These are phyloP conservation scores for Phytophthora fragariaefolia DNA, from an alignment of 352 stramenopile species.

Conservation along the genomic window DNA sequence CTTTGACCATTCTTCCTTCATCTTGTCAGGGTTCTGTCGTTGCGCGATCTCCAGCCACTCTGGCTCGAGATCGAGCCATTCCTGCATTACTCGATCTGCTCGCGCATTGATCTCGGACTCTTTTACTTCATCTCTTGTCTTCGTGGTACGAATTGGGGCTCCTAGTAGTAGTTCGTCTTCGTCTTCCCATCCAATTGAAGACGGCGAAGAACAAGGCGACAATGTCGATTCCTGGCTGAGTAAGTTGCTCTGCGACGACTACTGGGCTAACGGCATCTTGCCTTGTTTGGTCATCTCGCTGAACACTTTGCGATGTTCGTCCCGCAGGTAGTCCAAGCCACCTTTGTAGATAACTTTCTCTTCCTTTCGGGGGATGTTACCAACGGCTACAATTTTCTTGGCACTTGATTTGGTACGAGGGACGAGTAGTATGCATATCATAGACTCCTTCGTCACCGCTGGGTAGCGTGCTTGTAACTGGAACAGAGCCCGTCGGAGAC, in stretches of 20 bases:
- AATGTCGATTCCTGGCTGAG: background rate
- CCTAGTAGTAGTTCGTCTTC: constrained; percentile 11
- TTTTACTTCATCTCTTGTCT: constrained; percentile 6
- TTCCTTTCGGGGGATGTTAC: background rate
- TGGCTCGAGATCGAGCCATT: constrained; percentile 2
- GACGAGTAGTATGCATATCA: constrained; percentile 8
- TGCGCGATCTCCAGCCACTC: constrained; percentile 9
- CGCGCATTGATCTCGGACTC: constrained; percentile 11
- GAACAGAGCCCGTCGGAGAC: background rate
- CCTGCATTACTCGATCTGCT: background rate
- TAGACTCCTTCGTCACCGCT: constrained; percentile 5
- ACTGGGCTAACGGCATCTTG: no score
- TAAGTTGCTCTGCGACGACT: no score
- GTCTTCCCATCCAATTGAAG: constrained; percentile 12
- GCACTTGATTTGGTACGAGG: constrained; percentile 11
- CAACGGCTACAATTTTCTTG: constrained; percentile 3
- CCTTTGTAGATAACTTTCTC: background rate
- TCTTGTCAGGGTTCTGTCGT: background rate
- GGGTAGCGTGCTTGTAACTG: constrained; percentile 16
- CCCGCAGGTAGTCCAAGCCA: background rate
- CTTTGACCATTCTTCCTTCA: background rate
- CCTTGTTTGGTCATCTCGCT: no score
- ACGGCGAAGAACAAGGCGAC: background rate
- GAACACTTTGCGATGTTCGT: background rate
- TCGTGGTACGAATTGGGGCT: background rate